phyloP scores from a whole-genome alignment of 306 rosid genomes.

The Castanea mollissima region DNA sequence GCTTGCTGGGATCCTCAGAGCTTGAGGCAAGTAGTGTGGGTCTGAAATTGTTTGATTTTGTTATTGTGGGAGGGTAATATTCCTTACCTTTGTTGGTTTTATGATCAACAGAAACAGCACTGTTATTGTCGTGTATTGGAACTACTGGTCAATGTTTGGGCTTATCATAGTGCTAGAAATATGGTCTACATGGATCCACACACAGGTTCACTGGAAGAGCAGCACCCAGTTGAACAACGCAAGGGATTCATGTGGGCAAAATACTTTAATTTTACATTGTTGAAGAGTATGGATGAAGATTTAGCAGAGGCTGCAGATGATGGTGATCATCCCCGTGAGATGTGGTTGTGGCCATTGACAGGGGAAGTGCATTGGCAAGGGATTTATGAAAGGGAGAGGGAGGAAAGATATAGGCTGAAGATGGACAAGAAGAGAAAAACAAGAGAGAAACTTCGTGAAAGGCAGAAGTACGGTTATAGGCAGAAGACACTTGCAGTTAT shows the following conservation, averaged over 20 bases:
- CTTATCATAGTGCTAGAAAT: constrained; percentile 88
- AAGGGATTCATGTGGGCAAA: constrained; percentile 78
- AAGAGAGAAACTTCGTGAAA: constrained; percentile 66
- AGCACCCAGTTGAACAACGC: constrained; percentile 78
- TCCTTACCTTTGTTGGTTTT: constrained; percentile 19
- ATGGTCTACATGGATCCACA: constrained; percentile 79
- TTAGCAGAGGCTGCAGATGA: constrained; percentile 95
- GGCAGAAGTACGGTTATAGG: constrained; percentile 78
- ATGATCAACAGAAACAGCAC: constrained; percentile 58
- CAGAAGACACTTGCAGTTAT: constrained; percentile 66
- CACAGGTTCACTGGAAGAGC: constrained; percentile 75
- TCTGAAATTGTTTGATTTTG: neutral
- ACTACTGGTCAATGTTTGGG: constrained; percentile 92
- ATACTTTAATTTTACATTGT: constrained; percentile 59
- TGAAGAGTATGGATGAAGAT: constrained; percentile 95
- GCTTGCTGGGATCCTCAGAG: constrained; percentile 75
- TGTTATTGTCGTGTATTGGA: constrained; percentile 87
- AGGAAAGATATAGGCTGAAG: constrained; percentile 82
- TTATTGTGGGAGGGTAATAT: constrained; percentile 15
- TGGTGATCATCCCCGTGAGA: constrained; percentile 59
- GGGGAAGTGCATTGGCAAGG: constrained; percentile 99
- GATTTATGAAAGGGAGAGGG: constrained; percentile 88
- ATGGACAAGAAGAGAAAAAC: constrained; percentile 95
- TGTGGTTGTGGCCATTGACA: constrained; percentile 90
- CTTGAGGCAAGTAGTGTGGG: constrained; percentile 58